A percentile compares a stretch with the other conserved stretches of the same genome.
These are phyloP conservation scores for Primulina tabacum DNA, from an alignment of 257 asterid genomes.

Conservation along the genomic window DNA sequence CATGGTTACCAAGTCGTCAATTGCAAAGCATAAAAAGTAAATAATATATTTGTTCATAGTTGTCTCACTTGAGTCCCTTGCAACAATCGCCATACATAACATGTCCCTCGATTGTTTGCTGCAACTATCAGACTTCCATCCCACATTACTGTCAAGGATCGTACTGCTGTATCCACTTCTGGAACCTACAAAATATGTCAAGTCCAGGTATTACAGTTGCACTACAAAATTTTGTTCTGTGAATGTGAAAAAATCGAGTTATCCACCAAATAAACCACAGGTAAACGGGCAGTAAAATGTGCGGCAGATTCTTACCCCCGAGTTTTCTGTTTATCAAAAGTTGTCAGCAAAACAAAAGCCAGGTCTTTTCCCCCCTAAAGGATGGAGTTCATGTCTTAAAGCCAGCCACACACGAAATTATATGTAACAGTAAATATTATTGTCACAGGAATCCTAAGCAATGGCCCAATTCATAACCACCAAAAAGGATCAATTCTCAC, in stretches of 20 bases:
- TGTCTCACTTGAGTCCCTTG: constrained; percentile 73
- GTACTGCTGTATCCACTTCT: constrained; percentile 91
- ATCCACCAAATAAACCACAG: background rate
- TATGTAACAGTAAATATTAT: background rate
- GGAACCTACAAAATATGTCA: constrained; percentile 58
- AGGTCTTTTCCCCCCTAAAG: too few relatives aligned
- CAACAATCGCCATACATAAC: constrained; percentile 91
- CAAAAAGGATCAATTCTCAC: background rate
- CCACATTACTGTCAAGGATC: constrained; percentile 97
- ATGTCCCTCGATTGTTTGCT: constrained; percentile 87
- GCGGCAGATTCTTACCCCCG: too few relatives aligned
- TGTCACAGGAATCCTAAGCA: background rate
- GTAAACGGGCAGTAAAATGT: background rate
- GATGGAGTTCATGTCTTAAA: background rate
- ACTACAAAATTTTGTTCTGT: background rate
- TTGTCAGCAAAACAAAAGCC: background rate
- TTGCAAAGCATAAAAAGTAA: background rate
- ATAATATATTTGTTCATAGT: constrained; percentile 14
- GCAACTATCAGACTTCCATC: constrained; percentile 97
- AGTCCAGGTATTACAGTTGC: background rate
- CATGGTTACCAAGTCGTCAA: constrained; percentile 2
- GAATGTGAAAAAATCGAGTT: background rate
- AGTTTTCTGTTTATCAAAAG: background rate
- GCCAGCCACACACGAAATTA: background rate
- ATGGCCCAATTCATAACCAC: background rate